These are phyloP conservation scores for Cercophora newfieldiana DNA, from an alignment of 495 filamentous ascomycete genomes.

Conservation along the genomic window DNA sequence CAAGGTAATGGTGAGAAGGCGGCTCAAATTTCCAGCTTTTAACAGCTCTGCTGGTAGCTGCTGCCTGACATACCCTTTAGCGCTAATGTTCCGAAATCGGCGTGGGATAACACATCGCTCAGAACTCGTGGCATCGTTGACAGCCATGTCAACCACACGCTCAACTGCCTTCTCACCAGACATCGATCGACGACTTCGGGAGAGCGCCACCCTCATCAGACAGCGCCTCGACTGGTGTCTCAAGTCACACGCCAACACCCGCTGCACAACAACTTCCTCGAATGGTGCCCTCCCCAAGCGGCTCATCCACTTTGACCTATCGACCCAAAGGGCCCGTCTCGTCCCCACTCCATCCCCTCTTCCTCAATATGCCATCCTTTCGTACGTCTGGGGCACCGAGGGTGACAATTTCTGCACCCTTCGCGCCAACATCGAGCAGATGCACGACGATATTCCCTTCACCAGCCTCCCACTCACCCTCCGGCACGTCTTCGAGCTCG, in stretches of 20 bases:
- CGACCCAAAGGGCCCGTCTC: background rate
- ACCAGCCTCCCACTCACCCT: conserved; percentile 1
- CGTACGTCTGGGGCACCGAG: conserved; percentile 8
- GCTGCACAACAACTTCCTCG: background rate
- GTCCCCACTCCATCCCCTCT: background rate
- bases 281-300: background rate
- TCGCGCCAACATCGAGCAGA: background rate
- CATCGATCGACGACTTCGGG: background rate
- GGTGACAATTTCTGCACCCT: background rate
- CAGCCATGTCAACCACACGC: too few species aligned
- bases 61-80: too few species aligned
- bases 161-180: too few species aligned
- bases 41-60: too few species aligned
- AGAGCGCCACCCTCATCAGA: background rate
- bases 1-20: too few species aligned
- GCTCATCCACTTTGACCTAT: background rate
- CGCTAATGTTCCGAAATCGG: too few species aligned
- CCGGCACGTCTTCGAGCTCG: background rate
- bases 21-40: too few species aligned
- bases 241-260: background rate
- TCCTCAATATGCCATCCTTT: background rate
- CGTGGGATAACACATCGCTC: too few species aligned
- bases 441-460: background rate
- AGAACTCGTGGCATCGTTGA: too few species aligned
- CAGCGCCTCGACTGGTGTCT: conserved; percentile 8